These are phyloP conservation scores for Aureococcus anophagefferens DNA, from an alignment of 108 stramenopile genomes.

Conservation along the genomic window DNA sequence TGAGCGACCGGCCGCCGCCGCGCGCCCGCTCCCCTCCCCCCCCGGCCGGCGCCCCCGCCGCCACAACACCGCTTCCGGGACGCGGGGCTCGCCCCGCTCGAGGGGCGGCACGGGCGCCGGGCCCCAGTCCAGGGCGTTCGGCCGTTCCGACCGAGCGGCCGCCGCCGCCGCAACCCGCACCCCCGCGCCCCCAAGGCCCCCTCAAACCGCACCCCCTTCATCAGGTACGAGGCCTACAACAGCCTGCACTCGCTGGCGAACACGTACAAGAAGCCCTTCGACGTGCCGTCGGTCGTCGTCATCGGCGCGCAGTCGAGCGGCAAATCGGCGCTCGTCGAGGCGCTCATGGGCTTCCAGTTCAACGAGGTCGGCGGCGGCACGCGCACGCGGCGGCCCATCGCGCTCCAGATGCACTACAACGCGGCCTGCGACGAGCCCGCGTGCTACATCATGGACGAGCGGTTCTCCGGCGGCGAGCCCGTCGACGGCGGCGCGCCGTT, in stretches of 20 bases:
- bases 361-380: slow-evolving; percentile 90
- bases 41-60: no score
- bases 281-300: slow-evolving; percentile 83
- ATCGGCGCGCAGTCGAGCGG: slow-evolving; percentile 85
- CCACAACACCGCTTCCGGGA: no score
- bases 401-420: slow-evolving; percentile 90
- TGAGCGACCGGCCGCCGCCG: no score
- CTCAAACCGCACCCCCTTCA: slow-evolving; percentile 10
- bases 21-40: no score
- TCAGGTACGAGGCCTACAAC: slow-evolving; percentile 80
- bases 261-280: slow-evolving; percentile 85
- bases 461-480: not conserved
- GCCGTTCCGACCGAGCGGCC: no score
- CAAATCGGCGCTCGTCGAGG: slow-evolving; percentile 83
- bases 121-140: no score
- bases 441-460: slow-evolving; percentile 51
- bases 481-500: not conserved
- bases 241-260: slow-evolving; percentile 76
- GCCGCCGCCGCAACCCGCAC: no score
- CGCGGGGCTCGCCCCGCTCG: no score
- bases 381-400: slow-evolving; percentile 76
- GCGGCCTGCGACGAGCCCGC: slow-evolving; percentile 63
- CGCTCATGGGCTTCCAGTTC: slow-evolving; percentile 90
- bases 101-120: no score
- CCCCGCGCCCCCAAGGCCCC: no score